phyloP scores from a whole-genome alignment of 1,284 basidiomycete genomes.

The Ganoderma lingzhi region DNA sequence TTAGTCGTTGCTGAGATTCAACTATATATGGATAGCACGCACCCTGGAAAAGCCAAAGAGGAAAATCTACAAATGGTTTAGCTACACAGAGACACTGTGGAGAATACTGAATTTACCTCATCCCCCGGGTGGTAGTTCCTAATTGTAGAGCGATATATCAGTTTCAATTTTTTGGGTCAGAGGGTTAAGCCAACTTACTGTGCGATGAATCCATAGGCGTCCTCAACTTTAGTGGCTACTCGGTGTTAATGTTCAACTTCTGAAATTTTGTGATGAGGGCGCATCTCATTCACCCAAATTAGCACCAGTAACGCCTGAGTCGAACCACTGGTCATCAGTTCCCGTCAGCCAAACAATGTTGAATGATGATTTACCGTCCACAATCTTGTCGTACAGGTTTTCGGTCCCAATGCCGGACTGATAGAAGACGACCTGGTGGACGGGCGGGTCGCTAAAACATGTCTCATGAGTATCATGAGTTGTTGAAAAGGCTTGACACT shows the following conservation, averaged over 20 bases:
- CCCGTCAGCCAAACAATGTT: not conserved
- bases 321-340: not conserved
- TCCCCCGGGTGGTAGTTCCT: constrained; percentile 76
- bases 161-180: not conserved
- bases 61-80: constrained; percentile 56
- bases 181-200: constrained; percentile 55
- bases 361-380: constrained; percentile 40
- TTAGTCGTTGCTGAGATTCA: constrained; percentile 4
- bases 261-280: constrained; percentile 12
- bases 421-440: constrained; percentile 75
- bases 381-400: constrained; percentile 58
- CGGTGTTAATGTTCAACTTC: not conserved
- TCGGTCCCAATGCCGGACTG: constrained; percentile 74
- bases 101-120: constrained; percentile 53
- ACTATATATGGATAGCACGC: constrained; percentile 20
- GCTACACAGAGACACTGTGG: not conserved
- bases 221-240: constrained; percentile 72
- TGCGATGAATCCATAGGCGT: constrained; percentile 77
- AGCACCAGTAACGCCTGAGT: constrained; percentile 63
- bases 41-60: constrained; percentile 80
- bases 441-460: constrained; percentile 48
- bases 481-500: constrained; percentile 27
- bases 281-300: constrained; percentile 54
- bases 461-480: not conserved
- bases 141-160: not conserved